Conservation (phyloP, 371 early-diverging fungal species). For the Syncephalis fuscata region DNA sequence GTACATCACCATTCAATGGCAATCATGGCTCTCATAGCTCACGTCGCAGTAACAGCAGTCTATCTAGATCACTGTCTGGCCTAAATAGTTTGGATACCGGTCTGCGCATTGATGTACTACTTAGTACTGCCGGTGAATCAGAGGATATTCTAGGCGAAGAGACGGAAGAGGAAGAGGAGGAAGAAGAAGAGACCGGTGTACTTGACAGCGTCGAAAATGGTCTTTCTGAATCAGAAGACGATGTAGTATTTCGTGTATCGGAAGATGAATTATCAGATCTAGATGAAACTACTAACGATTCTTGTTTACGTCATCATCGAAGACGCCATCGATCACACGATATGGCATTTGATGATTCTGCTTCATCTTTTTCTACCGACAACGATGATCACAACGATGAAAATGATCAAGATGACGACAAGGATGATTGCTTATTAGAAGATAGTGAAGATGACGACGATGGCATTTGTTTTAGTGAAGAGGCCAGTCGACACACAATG, state of each 20-base stretch:
- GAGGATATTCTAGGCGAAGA: background rate
- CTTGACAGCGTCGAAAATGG: too few species aligned
- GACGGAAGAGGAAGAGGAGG: too few species aligned
- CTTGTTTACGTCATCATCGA: too few species aligned
- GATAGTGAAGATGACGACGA: constrained; percentile 12
- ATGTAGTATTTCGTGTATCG: too few species aligned
- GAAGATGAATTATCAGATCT: too few species aligned
- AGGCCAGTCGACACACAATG: constrained; percentile 5
- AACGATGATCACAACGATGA: constrained; percentile 3
- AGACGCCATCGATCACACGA: constrained; percentile 5
- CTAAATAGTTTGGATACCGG: background rate
- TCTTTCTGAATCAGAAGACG: too few species aligned
- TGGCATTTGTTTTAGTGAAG: constrained; percentile 5
- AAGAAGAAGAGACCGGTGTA: too few species aligned
- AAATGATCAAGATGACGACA: constrained; percentile 9
- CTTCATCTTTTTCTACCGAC: constrained; percentile 2
- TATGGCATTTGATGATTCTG: constrained; percentile 5
- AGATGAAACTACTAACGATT: too few species aligned
- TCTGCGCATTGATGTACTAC: background rate
- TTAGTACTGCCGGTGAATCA: constrained; percentile 2
- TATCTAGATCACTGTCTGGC: background rate
- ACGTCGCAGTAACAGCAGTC: background rate
- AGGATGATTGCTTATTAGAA: constrained; percentile 13
- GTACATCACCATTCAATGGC: background rate
- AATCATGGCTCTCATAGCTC: background rate